Evolutionary conservation across 768 basidiomycete genomes (phyloP).

Genomic region (Termitomyces sp.): DNA sequence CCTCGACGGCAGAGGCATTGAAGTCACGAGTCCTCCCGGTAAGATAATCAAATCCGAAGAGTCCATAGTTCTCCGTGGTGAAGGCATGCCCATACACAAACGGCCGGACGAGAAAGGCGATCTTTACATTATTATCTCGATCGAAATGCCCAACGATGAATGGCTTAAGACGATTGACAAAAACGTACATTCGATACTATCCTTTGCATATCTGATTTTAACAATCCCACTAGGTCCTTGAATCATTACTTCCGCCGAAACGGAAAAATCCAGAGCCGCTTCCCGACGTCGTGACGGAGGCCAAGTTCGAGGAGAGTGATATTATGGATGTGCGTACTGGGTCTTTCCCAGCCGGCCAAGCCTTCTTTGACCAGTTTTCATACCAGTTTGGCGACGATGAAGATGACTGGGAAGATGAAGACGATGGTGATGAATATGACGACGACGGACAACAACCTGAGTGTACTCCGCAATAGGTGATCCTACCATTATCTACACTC

Average conservation of each 20-base stretch:
- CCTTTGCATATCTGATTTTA: background rate
- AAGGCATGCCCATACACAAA: slow-evolving; percentile 86
- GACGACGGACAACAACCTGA: slow-evolving; percentile 35
- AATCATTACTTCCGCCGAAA: slow-evolving; percentile 68
- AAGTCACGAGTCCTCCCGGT: slow-evolving; percentile 65
- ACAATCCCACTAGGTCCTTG: slow-evolving; percentile 43
- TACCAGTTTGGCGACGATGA: slow-evolving; percentile 68
- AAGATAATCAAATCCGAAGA: slow-evolving; percentile 73
- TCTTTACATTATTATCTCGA: slow-evolving; percentile 72
- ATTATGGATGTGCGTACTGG: slow-evolving; percentile 80
- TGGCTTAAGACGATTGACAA: slow-evolving; percentile 69
- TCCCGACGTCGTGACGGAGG: slow-evolving; percentile 68
- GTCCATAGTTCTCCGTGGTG: slow-evolving; percentile 69
- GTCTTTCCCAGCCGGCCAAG: slow-evolving; percentile 66
- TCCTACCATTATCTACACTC: background rate
- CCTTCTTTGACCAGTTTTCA: slow-evolving; percentile 75
- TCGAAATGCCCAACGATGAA: slow-evolving; percentile 81
- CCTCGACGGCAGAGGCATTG: slow-evolving; percentile 89
- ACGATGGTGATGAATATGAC: slow-evolving; percentile 52
- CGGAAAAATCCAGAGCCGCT: slow-evolving; percentile 66
- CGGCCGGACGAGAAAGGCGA: slow-evolving; percentile 67
- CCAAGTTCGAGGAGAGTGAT: slow-evolving; percentile 67
- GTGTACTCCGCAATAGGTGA: slow-evolving; percentile 51
- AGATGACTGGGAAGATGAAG: slow-evolving; percentile 67
- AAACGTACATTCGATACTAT: slow-evolving; percentile 33